phyloP scores from a whole-genome alignment of 1,284 basidiomycete species.

The Chalciporus sp. region DNA sequence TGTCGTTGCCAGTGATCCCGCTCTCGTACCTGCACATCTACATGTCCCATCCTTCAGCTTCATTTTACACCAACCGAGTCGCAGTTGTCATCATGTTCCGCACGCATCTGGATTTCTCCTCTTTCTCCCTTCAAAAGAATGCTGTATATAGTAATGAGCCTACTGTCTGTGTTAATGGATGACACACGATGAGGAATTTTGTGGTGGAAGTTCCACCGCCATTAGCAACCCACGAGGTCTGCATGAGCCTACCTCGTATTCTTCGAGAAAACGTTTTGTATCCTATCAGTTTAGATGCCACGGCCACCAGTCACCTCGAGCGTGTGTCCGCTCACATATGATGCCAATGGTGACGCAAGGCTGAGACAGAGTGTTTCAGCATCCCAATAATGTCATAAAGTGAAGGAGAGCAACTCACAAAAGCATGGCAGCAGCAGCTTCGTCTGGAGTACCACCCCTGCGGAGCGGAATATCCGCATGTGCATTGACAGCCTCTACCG shows the following conservation, averaged over 20 bases:
- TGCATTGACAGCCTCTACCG: constrained; percentile 35
- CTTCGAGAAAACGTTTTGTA: neutral
- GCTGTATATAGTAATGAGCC: neutral
- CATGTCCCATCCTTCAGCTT: too few relatives aligned
- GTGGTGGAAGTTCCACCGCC: too few relatives aligned
- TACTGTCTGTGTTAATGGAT: neutral
- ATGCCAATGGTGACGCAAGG: constrained; percentile 75
- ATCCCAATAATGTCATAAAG: neutral
- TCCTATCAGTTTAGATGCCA: constrained; percentile 50
- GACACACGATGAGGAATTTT: neutral
- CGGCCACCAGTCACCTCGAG: constrained; percentile 79
- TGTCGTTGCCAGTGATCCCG: too few relatives aligned
- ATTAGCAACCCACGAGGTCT: too few relatives aligned
- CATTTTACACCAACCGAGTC: too few relatives aligned
- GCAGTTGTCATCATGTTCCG: neutral
- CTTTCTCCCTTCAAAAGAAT: neutral
- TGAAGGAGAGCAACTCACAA: constrained; percentile 53
- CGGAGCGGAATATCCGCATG: constrained; percentile 69
- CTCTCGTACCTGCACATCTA: too few relatives aligned
- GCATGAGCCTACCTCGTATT: neutral
- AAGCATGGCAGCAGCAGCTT: constrained; percentile 72
- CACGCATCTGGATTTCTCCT: too few relatives aligned
- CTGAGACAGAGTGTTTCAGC: constrained; percentile 37
- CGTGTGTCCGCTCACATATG: constrained; percentile 82
- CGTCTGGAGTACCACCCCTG: constrained; percentile 75